Percentiles rank a stretch among this genome's conserved stretches.
Conservation (phyloP, 495 filamentous ascomycete species). For the Neurospora sp. region DNA sequence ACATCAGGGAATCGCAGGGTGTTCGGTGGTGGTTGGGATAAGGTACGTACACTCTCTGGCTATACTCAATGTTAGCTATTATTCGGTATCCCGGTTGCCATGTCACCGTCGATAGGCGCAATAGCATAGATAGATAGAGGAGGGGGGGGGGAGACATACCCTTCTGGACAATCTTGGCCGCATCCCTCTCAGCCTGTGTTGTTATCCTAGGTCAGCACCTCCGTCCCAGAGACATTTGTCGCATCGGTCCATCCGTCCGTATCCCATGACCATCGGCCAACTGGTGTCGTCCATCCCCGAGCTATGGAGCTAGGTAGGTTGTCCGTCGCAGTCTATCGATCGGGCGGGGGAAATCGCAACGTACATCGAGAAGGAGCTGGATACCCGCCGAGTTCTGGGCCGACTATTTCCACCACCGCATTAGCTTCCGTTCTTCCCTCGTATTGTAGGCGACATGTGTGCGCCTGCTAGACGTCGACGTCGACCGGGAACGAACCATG, state of each 20-base stretch:
- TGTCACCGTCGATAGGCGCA: too few relatives aligned
- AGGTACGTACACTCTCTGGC: slow-evolving; percentile 33
- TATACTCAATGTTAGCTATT: not conserved
- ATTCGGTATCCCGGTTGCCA: too few relatives aligned
- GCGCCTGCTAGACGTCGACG: not conserved
- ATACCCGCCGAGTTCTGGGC: slow-evolving; percentile 98
- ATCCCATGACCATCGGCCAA: too few relatives aligned
- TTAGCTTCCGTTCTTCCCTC: not conserved
- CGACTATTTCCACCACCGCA: slow-evolving; percentile 46
- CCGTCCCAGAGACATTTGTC: not conserved
- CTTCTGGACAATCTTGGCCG: slow-evolving; percentile 97
- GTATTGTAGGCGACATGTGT: not conserved
- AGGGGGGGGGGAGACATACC: slow-evolving; percentile 33
- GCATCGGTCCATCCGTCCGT: not conserved
- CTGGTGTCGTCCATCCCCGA: too few relatives aligned
- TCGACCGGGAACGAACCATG: slow-evolving; percentile 2
- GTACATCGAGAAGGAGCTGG: slow-evolving; percentile 95
- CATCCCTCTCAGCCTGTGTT: slow-evolving; percentile 85
- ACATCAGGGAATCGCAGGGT: too few relatives aligned
- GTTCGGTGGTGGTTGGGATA: not conserved
- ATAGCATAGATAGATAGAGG: too few relatives aligned
- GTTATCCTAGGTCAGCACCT: not conserved
- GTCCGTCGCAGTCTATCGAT: too few relatives aligned
- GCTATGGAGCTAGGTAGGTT: too few relatives aligned
- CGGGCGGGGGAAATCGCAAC: too few relatives aligned